Evolutionary conservation across 768 basidiomycete genomes (phyloP).

Genomic region (Rickenella mellea): DNA sequence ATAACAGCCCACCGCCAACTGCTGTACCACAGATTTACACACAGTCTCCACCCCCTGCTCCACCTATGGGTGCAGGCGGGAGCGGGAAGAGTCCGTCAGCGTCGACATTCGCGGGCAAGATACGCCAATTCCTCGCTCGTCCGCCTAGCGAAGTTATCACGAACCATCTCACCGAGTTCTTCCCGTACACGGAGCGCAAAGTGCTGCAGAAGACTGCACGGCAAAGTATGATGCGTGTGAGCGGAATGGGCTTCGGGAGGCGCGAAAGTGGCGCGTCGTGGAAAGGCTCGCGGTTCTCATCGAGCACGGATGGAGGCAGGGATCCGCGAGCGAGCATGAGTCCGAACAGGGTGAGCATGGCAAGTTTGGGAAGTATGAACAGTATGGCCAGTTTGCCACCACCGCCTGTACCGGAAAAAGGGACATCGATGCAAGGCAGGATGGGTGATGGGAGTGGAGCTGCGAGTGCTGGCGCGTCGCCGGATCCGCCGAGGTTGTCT

Average conservation of each 20-base stretch:
- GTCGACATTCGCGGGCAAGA: slow-evolving; percentile 27
- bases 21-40: slow-evolving; percentile 15
- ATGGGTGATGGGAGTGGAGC: slow-evolving; percentile 1
- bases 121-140: slow-evolving; percentile 95
- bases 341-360: slow-evolving; percentile 31
- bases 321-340: slow-evolving; percentile 26
- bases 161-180: slow-evolving; percentile 88
- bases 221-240: slow-evolving; percentile 74
- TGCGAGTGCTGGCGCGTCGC: slow-evolving; percentile 10
- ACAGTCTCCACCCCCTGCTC: slow-evolving; percentile 7
- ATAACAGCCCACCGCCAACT: slow-evolving; percentile 2
- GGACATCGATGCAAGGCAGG: slow-evolving; percentile 1
- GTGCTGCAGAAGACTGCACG: slow-evolving; percentile 81
- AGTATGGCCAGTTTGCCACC: slow-evolving; percentile 36
- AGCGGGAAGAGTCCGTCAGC: slow-evolving; percentile 36
- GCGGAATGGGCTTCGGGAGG: slow-evolving; percentile 37
- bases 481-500: slow-evolving; percentile 60
- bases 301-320: slow-evolving; percentile 18
- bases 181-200: slow-evolving; percentile 89
- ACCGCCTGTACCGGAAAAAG: slow-evolving; percentile 20
- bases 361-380: too few relatives aligned
- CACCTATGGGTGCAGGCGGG: slow-evolving; percentile 3
- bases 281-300: slow-evolving; percentile 29
- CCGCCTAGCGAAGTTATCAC: slow-evolving; percentile 97
- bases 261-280: slow-evolving; percentile 36